Evolutionary conservation across 2,329 filamentous ascomycete genomes (phyloP), one percentile per base, ranked within the genome.

Genomic region (Ophiobolus disseminans): DNA sequence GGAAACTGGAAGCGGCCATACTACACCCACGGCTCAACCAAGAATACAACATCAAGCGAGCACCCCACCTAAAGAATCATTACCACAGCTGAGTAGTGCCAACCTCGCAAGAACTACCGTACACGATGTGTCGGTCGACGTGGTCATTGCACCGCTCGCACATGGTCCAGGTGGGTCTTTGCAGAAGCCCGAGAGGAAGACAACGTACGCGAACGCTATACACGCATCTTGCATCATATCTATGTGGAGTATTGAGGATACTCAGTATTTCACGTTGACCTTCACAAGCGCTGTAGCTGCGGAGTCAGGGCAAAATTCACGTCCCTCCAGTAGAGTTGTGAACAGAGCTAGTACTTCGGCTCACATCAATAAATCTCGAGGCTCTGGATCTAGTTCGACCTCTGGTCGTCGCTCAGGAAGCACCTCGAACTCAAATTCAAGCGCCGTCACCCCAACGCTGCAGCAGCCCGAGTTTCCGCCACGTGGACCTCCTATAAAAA

Each of bases 191-290:
- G 58, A 63, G 25, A 55, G 42, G 40, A 60, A 48, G 28, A 37
- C 31, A 7, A 45, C 60, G 4, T 53, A 60, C 21, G 47, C 57
- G 7, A 46, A 63, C 23, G 73, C 79, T 23, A 70, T 84, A 0
- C 83, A 83, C 54, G 86, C 88, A 17, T 87, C 86, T 56, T 89
- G 91, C 86, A 89, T 91, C 37, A 83, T 91, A 17, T 88, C 86
- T 0, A 82, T 89, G 5, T 92, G 88, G 86, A 77, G 82, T n/a
- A 82, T 88, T 30, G 83, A 88, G 32, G 79, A 81, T 16, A 82
- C 86, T 57, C 83, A 80, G 8, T 91, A 87, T 70, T 91, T 86
- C 65, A 91, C 87, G 1, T 75, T 91, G 48, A 90, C 87, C 0
- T 91, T 92, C 52, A 91, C 88, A 9, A 85, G 80, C 52, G 80